These are phyloP conservation scores for Termitomyces heimii DNA, from an alignment of 768 basidiomycete genomes.

Conservation along the genomic window DNA sequence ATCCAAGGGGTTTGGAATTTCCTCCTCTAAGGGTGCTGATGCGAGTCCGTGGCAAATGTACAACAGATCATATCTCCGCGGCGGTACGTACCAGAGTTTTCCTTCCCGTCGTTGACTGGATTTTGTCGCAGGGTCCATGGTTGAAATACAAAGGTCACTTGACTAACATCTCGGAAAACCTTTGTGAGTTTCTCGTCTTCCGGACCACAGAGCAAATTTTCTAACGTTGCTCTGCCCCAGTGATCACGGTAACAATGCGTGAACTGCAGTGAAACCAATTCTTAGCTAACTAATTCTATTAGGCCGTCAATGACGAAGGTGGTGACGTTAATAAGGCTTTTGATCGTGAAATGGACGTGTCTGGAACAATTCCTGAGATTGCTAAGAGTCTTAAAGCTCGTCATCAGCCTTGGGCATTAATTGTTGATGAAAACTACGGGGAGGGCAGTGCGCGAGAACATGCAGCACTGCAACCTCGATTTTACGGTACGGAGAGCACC, in stretches of 20 bases:
- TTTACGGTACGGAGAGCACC: constrained; percentile 55
- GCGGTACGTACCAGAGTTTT: constrained; percentile 49
- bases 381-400: constrained; percentile 86
- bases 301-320: constrained; percentile 93
- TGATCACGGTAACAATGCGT: constrained; percentile 66
- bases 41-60: constrained; percentile 96
- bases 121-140: constrained; percentile 76
- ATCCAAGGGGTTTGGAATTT: constrained; percentile 61
- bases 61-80: constrained; percentile 97
- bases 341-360: constrained; percentile 56
- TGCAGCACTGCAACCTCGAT: constrained; percentile 93
- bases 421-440: constrained; percentile 97
- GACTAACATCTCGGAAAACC: constrained; percentile 94
- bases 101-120: not conserved
- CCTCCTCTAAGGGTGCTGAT: constrained; percentile 80
- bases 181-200: constrained; percentile 46
- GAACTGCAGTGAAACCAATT: not conserved
- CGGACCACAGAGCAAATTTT: not conserved
- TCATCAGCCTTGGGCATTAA: constrained; percentile 83
- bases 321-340: constrained; percentile 91
- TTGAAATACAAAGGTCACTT: constrained; percentile 98
- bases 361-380: constrained; percentile 84
- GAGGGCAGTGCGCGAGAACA: constrained; percentile 98
- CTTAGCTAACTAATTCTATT: not conserved
- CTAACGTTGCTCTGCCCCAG: constrained; percentile 29